Conservation (phyloP, 768 basidiomycete genomes). For the Galerina marginata region DNA sequence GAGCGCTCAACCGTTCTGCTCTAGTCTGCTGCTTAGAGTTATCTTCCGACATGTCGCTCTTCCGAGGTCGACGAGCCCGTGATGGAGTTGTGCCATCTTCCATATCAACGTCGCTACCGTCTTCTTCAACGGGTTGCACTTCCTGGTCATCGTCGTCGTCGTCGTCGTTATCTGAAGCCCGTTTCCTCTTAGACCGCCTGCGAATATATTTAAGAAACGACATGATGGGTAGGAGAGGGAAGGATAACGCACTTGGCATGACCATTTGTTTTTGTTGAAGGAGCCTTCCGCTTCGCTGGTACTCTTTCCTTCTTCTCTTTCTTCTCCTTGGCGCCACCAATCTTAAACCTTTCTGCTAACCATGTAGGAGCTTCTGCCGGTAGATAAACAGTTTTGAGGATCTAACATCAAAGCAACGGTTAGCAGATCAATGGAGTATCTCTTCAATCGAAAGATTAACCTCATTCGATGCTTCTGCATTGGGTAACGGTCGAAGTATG, state of each 20-base stretch:
- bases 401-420: conserved; percentile 42
- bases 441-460: conserved; percentile 33
- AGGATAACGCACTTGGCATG: conserved; percentile 48
- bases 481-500: conserved; percentile 76
- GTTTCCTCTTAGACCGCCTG: conserved; percentile 43
- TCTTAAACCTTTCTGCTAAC: conserved; percentile 55
- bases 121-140: conserved; percentile 25
- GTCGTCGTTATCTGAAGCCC: conserved; percentile 39
- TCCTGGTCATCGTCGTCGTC: conserved; percentile 44
- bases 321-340: conserved; percentile 35
- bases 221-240: background rate
- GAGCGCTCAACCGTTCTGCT: conserved; percentile 29
- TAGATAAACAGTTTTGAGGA: conserved; percentile 70
- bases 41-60: conserved; percentile 35
- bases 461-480: conserved; percentile 66
- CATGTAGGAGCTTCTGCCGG: conserved; percentile 62
- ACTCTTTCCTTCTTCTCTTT: conserved; percentile 57
- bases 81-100: conserved; percentile 27
- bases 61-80: conserved; percentile 24
- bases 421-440: background rate
- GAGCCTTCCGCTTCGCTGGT: conserved; percentile 60
- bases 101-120: conserved; percentile 47
- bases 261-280: conserved; percentile 49
- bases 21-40: conserved; percentile 25
- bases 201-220: background rate